These are phyloP conservation scores for Podaxis carcinomalis DNA, from an alignment of 768 basidiomycete species.

Conservation along the genomic window DNA sequence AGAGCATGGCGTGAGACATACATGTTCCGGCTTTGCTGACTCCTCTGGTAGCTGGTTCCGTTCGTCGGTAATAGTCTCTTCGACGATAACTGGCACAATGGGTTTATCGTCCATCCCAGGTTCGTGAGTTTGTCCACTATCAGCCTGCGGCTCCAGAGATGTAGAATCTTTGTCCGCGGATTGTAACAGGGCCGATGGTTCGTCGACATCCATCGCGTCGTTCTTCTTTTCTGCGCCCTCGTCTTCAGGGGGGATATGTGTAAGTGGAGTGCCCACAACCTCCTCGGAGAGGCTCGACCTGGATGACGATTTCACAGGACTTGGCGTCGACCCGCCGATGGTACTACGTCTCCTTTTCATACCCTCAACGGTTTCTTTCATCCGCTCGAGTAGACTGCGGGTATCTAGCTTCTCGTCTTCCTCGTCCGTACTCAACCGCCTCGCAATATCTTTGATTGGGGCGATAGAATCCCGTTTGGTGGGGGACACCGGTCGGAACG, in stretches of 20 bases:
- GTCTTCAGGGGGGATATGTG: background rate
- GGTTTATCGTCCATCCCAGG: background rate
- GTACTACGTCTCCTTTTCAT: slow-evolving; percentile 43
- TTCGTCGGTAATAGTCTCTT: slow-evolving; percentile 6
- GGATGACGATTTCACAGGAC: slow-evolving; percentile 2
- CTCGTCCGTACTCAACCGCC: slow-evolving; percentile 17
- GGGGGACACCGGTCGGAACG: slow-evolving; percentile 10
- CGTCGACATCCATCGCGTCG: slow-evolving; percentile 13
- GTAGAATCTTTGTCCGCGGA: background rate
- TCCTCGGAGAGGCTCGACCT: background rate
- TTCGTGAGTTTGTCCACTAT: background rate
- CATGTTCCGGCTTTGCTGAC: background rate
- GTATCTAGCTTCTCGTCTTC: slow-evolving; percentile 37
- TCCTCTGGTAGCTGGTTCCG: background rate
- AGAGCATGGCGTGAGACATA: background rate
- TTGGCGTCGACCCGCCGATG: slow-evolving; percentile 10
- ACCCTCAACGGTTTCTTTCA: slow-evolving; percentile 44
- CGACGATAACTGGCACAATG: slow-evolving; percentile 9
- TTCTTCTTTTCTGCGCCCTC: background rate
- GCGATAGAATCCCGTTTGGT: slow-evolving; percentile 2
- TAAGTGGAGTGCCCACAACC: background rate
- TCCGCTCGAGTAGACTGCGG: slow-evolving; percentile 38
- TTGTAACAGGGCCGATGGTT: background rate
- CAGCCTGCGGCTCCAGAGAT: background rate
- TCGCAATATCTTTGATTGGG: slow-evolving; percentile 13